Evolutionary conservation across 2,329 filamentous ascomycete species (phyloP).

Genomic region (Lachnellula cervina): DNA sequence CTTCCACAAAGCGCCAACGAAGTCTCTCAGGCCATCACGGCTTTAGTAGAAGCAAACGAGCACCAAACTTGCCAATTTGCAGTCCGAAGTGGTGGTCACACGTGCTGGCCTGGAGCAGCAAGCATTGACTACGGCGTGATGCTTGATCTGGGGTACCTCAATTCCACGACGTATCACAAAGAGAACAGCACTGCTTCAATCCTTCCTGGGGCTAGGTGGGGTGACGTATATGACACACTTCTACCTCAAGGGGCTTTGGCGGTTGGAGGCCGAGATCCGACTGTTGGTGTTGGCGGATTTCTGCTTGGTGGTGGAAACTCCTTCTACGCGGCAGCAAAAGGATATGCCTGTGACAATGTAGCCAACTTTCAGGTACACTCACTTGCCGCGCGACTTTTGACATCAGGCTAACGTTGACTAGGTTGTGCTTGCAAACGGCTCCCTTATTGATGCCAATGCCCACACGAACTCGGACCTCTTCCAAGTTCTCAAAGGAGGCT

Average conservation of each 20-base stretch:
- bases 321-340: conserved; percentile 35
- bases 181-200: conserved; percentile 29
- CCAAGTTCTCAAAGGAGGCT: conserved; percentile 49
- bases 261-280: conserved; percentile 33
- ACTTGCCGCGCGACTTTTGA: no score
- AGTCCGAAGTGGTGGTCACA: conserved; percentile 52
- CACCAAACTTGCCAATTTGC: conserved; percentile 38
- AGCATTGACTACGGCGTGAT: conserved; percentile 44
- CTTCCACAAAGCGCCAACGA: no score
- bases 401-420: conserved; percentile 26
- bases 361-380: conserved; percentile 32
- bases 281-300: conserved; percentile 36
- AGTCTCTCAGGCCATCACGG: no score
- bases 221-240: conserved; percentile 33
- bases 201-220: conserved; percentile 35
- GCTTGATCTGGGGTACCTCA: conserved; percentile 38
- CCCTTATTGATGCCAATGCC: conserved; percentile 41
- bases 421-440: conserved; percentile 48
- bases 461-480: conserved; percentile 44
- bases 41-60: no score
- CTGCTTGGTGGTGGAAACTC: conserved; percentile 34
- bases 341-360: conserved; percentile 47
- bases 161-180: conserved; percentile 16
- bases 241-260: conserved; percentile 30
- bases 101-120: conserved; percentile 46